A percentile compares a stretch with the other conserved stretches of the same genome.
Conservation (phyloP, 2,329 filamentous ascomycete species). For the Ophiostoma sp. region DNA sequence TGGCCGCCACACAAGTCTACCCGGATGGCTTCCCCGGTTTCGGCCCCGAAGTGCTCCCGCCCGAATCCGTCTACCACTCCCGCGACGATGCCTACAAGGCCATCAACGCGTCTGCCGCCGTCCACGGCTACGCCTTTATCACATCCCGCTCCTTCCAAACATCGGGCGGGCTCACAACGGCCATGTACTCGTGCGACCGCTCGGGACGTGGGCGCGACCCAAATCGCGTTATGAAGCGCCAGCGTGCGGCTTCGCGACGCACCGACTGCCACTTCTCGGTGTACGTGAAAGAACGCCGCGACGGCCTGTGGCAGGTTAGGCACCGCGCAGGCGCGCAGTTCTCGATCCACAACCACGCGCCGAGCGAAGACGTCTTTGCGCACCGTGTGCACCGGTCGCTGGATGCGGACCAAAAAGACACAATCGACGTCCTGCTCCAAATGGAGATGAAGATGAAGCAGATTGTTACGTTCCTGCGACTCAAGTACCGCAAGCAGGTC, state of each 20-base stretch:
- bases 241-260: constrained; percentile 25
- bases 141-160: constrained; percentile 26
- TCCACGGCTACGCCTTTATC: constrained; percentile 27
- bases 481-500: constrained; percentile 27
- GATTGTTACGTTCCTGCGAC: constrained; percentile 26
- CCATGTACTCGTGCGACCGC: constrained; percentile 25
- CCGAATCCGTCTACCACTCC: constrained; percentile 13
- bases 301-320: constrained; percentile 22
- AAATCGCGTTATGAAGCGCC: constrained; percentile 25
- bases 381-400: constrained; percentile 27
- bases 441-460: constrained; percentile 26
- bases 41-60: constrained; percentile 24
- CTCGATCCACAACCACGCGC: constrained; percentile 26
- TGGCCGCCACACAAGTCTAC: constrained; percentile 11
- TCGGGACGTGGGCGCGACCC: constrained; percentile 22
- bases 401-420: constrained; percentile 27
- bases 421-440: constrained; percentile 23
- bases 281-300: constrained; percentile 25
- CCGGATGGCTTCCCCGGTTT: constrained; percentile 25
- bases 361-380: constrained; percentile 22
- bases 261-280: constrained; percentile 25
- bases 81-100: constrained; percentile 27
- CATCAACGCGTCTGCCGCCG: constrained; percentile 21
- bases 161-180: constrained; percentile 24
- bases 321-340: constrained; percentile 26